Conservation (phyloP, 441 rosid species). For the Pelargonium fulgidum region DNA sequence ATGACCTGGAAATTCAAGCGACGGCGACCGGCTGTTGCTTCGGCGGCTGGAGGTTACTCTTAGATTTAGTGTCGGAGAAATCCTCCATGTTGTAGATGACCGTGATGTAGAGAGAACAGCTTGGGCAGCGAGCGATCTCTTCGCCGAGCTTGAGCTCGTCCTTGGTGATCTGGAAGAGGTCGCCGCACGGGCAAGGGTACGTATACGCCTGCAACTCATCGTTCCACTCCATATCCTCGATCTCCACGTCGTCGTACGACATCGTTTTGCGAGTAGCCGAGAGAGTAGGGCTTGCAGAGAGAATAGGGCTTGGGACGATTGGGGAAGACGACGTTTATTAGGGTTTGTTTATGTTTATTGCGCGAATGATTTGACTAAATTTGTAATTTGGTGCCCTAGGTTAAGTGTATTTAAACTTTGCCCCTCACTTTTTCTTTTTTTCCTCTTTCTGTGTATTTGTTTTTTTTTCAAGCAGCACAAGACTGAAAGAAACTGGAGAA, state of each 20-base stretch:
- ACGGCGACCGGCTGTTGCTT: conserved; percentile 51
- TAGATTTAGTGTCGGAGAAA: conserved; percentile 37
- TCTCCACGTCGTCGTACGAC: conserved; percentile 97
- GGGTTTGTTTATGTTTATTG: background rate
- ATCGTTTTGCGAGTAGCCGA: conserved; percentile 23
- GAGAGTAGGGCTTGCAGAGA: background rate
- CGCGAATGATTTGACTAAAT: background rate
- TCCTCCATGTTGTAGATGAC: conserved; percentile 78
- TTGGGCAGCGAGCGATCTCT: conserved; percentile 82
- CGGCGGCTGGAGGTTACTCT: conserved; percentile 34
- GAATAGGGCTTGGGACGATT: background rate
- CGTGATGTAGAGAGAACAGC: conserved; percentile 87
- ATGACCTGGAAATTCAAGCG: conserved; percentile 29
- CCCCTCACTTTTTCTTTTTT: background rate
- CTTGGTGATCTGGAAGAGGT: conserved; percentile 76
- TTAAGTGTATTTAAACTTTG: background rate
- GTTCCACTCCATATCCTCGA: conserved; percentile 94
- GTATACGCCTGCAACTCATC: conserved; percentile 74
- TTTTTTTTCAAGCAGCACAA: too few species aligned
- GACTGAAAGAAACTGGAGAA: too few species aligned
- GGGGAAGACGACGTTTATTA: background rate
- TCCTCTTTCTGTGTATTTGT: too few species aligned
- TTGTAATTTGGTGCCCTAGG: background rate
- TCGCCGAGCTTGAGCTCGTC: conserved; percentile 77
- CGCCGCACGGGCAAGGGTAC: conserved; percentile 92